Evolutionary conservation across 2,329 filamentous ascomycete species (phyloP).

Genomic region (Fusarium zealandicum): DNA sequence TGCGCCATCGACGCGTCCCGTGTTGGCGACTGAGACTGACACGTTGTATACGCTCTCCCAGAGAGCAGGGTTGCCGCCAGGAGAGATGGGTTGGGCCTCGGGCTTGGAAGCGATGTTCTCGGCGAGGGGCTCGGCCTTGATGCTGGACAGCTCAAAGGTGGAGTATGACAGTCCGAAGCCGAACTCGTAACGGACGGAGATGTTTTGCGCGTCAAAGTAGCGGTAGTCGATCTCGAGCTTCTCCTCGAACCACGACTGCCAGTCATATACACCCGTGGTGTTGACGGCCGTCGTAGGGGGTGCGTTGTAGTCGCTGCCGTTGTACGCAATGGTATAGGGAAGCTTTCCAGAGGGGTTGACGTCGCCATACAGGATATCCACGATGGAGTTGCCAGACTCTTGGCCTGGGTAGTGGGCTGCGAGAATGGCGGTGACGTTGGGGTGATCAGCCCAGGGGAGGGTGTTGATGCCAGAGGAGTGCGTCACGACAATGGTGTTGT

Average conservation of each 20-base stretch:
- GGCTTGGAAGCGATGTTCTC: constrained; percentile 41
- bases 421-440: constrained; percentile 71
- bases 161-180: constrained; percentile 75
- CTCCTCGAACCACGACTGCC: constrained; percentile 63
- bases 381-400: constrained; percentile 72
- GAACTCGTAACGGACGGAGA: constrained; percentile 69
- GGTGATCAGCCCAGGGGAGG: constrained; percentile 71
- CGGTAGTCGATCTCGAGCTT: constrained; percentile 74
- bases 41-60: constrained; percentile 60
- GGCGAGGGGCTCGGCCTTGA: constrained; percentile 31
- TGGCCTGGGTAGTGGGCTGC: constrained; percentile 76
- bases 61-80: constrained; percentile 64
- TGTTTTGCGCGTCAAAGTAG: constrained; percentile 66
- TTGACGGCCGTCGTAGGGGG: constrained; percentile 49
- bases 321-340: constrained; percentile 74
- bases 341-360: constrained; percentile 73
- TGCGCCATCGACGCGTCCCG: constrained; percentile 55
- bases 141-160: constrained; percentile 59
- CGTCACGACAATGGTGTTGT: constrained; percentile 70
- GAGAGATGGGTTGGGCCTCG: constrained; percentile 44
- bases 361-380: constrained; percentile 72
- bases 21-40: constrained; percentile 58
- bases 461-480: constrained; percentile 74
- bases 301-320: constrained; percentile 56
- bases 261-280: constrained; percentile 49